Evolutionary conservation across 176 grass and related monocot species (phyloP).

Genomic region (Zea mays): Zm-B73-REFERENCE-NAM-5.0 NC_050105.1:151107501-151108000

Average conservation of each 20-base stretch:
- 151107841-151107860: not conserved
- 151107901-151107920: constrained; percentile 43
- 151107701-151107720: constrained; percentile 45
- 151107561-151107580: constrained; percentile 59
- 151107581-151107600: constrained; percentile 54
- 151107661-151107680: constrained; percentile 11
- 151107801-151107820: not conserved
- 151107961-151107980: constrained; percentile 55
- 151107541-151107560: constrained; percentile 38
- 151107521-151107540: constrained; percentile 37
- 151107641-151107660: constrained; percentile 40
- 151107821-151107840: not conserved
- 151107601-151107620: constrained; percentile 63
- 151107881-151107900: constrained; percentile 52
- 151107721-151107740: constrained; percentile 35
- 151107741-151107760: constrained; percentile 1
- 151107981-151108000: constrained; percentile 48
- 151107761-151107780: not conserved
- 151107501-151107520: constrained; percentile 35
- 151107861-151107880: not conserved
- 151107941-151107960: constrained; percentile 75
- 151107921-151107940: constrained; percentile 54
- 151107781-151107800: not conserved
- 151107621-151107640: constrained; percentile 28
- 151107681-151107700: constrained; percentile 31